phyloP scores from a whole-genome alignment of 106 monocot species.

The Apostasia shenzhenica region DNA sequence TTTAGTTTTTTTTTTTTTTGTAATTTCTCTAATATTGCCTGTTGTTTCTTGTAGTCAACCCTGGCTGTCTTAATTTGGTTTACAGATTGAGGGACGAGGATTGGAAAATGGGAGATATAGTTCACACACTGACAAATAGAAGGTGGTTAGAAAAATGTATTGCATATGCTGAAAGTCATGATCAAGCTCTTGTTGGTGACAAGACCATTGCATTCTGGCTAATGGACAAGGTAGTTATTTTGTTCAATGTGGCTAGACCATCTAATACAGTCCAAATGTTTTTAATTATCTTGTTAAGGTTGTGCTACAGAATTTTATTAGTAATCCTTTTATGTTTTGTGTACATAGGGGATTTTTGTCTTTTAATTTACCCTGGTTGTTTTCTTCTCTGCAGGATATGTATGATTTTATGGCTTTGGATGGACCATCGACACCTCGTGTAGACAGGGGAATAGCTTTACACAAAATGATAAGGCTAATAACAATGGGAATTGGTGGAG shows the following conservation, averaged over 20 bases:
- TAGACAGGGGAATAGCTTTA: constrained; percentile 95
- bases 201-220: constrained; percentile 99
- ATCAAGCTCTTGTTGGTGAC: constrained; percentile 99
- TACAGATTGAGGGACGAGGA: constrained; percentile 73
- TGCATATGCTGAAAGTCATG: constrained; percentile 96
- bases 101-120: constrained; percentile 93
- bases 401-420: constrained; percentile 95
- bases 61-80: neutral
- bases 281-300: too few species aligned
- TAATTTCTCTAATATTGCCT: too few species aligned
- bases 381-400: constrained; percentile 55
- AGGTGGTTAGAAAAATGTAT: constrained; percentile 97
- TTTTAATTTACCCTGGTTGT: neutral
- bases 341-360: neutral
- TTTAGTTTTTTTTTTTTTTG: too few species aligned
- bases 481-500: constrained; percentile 94
- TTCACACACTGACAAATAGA: constrained; percentile 88
- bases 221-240: constrained; percentile 79
- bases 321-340: too few species aligned
- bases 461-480: constrained; percentile 97
- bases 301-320: too few species aligned
- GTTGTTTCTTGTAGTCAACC: neutral
- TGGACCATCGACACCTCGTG: constrained; percentile 77
- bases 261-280: too few species aligned
- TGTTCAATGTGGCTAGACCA: too few species aligned